Conservation (phyloP, 805 yeast species). For the Cyberlindnera sargentensis region DNA sequence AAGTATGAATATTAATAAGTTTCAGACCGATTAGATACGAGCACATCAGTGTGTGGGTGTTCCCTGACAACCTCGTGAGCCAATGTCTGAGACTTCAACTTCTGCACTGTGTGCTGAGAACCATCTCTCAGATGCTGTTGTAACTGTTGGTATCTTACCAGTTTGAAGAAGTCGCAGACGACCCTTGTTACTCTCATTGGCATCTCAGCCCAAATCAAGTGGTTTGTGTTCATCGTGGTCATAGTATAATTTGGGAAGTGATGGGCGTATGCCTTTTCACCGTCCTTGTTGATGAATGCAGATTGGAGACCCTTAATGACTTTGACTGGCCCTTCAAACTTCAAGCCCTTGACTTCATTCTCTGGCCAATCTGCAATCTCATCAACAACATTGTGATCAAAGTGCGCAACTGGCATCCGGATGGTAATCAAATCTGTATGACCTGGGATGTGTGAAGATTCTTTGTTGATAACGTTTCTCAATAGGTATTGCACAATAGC, state of each 20-base stretch:
- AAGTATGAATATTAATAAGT: too few species aligned
- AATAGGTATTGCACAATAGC: conserved; percentile 29
- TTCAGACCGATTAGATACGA: too few species aligned
- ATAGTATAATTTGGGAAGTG: conserved; percentile 24
- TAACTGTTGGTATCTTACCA: conserved; percentile 15
- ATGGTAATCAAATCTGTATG: conserved; percentile 21
- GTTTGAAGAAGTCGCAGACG: conserved; percentile 22
- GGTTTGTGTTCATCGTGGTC: conserved; percentile 22
- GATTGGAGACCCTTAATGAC: conserved; percentile 35
- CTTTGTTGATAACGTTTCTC: conserved; percentile 28
- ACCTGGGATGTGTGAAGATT: conserved; percentile 13
- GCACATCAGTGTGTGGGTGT: too few species aligned
- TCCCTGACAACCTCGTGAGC: too few species aligned
- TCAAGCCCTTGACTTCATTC: conserved; percentile 14
- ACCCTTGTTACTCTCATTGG: conserved; percentile 24
- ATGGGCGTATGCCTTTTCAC: conserved; percentile 18
- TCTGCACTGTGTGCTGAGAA: conserved; percentile 1
- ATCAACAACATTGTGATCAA: conserved; percentile 17
- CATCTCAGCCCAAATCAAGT: conserved; percentile 34
- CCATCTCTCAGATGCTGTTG: conserved; percentile 14
- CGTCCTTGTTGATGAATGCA: conserved; percentile 29
- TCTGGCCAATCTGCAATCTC: conserved; percentile 28
- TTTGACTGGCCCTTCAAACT: conserved; percentile 30
- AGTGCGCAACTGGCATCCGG: conserved; percentile 24
- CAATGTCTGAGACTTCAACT: too few species aligned